These are phyloP conservation scores for Lachancea sp. DNA, from an alignment of 805 yeast genomes.

Conservation along the genomic window DNA sequence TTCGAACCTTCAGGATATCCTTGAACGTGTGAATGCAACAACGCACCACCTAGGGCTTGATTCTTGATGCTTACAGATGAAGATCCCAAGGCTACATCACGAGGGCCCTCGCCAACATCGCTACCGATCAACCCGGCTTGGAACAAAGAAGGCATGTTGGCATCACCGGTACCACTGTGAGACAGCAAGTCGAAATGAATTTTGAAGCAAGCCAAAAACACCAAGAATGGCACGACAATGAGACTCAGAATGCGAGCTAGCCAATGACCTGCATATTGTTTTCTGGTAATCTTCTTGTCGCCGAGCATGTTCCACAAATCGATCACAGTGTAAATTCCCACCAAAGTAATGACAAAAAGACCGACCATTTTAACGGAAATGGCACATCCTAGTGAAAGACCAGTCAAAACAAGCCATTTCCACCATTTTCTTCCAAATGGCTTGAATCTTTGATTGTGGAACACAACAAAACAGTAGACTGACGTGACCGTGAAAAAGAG, in stretches of 20 bases:
- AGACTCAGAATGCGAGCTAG: slow-evolving; percentile 55
- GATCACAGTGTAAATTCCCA: slow-evolving; percentile 82
- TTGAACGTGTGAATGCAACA: slow-evolving; percentile 84
- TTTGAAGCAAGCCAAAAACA: slow-evolving; percentile 63
- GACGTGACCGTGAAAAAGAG: slow-evolving; percentile 71
- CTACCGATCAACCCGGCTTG: slow-evolving; percentile 71
- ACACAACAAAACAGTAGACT: slow-evolving; percentile 49
- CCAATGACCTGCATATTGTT: slow-evolving; percentile 56
- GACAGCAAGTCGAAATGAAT: slow-evolving; percentile 68
- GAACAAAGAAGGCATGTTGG: slow-evolving; percentile 71
- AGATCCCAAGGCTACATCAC: slow-evolving; percentile 63
- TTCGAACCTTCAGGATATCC: slow-evolving; percentile 84
- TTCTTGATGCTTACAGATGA: slow-evolving; percentile 43
- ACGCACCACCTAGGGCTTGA: slow-evolving; percentile 69
- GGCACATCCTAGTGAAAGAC: slow-evolving; percentile 81
- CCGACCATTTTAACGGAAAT: slow-evolving; percentile 97
- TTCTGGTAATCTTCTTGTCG: slow-evolving; percentile 49
- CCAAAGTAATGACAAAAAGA: slow-evolving; percentile 75
- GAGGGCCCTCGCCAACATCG: slow-evolving; percentile 57
- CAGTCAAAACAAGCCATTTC: slow-evolving; percentile 84
- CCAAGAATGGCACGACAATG: slow-evolving; percentile 54
- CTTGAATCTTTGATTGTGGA: slow-evolving; percentile 42
- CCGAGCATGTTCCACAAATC: slow-evolving; percentile 85
- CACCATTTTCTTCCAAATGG: slow-evolving; percentile 82
- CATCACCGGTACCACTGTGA: slow-evolving; percentile 77